Base-by-base conservation (phyloP, 208 protist genomes). In the Zelonia costaricensis region DNA sequence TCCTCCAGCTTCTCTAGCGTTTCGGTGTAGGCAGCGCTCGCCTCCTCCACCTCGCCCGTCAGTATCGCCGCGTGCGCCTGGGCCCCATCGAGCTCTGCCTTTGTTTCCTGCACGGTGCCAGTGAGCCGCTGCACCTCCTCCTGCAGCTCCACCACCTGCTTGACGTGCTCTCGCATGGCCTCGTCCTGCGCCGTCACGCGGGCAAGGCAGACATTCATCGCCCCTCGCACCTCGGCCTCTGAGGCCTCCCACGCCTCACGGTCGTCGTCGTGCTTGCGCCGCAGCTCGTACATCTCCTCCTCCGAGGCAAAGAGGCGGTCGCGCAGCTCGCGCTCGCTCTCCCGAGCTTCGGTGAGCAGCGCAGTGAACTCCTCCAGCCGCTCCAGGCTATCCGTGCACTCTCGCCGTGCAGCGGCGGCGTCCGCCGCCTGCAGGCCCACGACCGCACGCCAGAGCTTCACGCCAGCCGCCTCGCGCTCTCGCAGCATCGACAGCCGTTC, bases 321-420 rank as follows among this genome's bases (percentile, higher is more conserved):
- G 3, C 78, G 72, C 7, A 74, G 43, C 12, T 69, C 57, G 9
- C 69, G 64, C 66, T 92, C 85, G 9, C 76, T 77, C 28, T 74
- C 74, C 0, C 85, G 78, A 13, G 85, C 72, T 23, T 58, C 72
- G 30, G 81, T 76, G n/a, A 92, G 68, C 22, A 88, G 47, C 4
- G 20, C 39, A 6, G 83, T 77, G 67, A 88, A 86, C 42, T 92
- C 82, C 57, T 92, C 85, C 15, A 92, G 53, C 25, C 74, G 47
- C 59, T 80, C 77, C n/a, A 91, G 53, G 12, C 69, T 81, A 28
- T 91, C 78, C 0, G 80, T 87, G 51, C 76, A 78, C 49, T 91
- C 80, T 9, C 60, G 31, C 8, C 69, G 66, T 36, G 72, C 64
- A 20, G 53, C 45, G 8, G 82, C 78, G 16, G 85, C 70, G 27